Conservation (phyloP, 2,329 filamentous ascomycete species). For the Cryphonectria nitschkei region DNA sequence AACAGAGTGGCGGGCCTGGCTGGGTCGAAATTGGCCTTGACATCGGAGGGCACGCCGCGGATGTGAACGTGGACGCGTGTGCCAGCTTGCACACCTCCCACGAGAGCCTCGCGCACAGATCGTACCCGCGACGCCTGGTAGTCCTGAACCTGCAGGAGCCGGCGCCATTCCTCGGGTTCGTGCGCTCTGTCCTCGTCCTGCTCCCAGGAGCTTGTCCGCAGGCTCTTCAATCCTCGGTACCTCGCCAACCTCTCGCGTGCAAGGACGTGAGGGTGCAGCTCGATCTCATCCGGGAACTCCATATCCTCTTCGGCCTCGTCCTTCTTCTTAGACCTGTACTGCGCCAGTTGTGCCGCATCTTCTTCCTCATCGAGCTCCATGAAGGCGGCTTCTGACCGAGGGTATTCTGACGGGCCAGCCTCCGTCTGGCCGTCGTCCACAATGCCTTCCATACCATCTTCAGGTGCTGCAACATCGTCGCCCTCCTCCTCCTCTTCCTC, state of each 20-base stretch:
- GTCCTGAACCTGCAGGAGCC: constrained; percentile 84
- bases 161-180: constrained; percentile 87
- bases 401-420: constrained; percentile 83
- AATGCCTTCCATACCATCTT: constrained; percentile 79
- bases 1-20: constrained; percentile 73
- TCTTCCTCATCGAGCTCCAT: constrained; percentile 82
- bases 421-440: constrained; percentile 72
- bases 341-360: constrained; percentile 74
- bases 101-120: constrained; percentile 77
- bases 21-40: constrained; percentile 53
- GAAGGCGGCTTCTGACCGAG: constrained; percentile 86
- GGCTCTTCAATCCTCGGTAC: constrained; percentile 90
- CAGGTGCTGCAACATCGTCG: constrained; percentile 64
- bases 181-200: constrained; percentile 83
- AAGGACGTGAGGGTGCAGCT: constrained; percentile 83
- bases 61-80: constrained; percentile 83
- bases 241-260: constrained; percentile 83
- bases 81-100: constrained; percentile 85
- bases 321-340: constrained; percentile 77
- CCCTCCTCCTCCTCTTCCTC: constrained; percentile 62
- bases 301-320: constrained; percentile 86
- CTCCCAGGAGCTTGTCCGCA: constrained; percentile 87
- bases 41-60: constrained; percentile 49
- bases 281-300: constrained; percentile 97
- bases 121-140: constrained; percentile 83